Evolutionary conservation across 345 rosid genomes (phyloP), one percentile per base, ranked within the genome.

Genomic region (Bruguiera gymnorhiza): DNA sequence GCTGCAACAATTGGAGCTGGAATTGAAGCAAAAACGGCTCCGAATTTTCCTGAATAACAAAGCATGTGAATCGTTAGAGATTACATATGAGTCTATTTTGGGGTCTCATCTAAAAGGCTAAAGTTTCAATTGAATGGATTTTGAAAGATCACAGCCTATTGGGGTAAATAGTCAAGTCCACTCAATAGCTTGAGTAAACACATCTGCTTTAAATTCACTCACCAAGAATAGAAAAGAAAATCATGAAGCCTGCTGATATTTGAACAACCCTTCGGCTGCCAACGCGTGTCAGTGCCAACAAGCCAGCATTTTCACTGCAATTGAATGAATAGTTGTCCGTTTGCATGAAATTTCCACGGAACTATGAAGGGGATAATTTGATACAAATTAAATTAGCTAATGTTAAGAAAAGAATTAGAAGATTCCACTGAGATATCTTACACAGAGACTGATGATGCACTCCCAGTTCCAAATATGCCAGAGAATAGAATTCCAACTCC

Each of bases 191-290:
- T 43, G 16, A 43, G 50, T 11, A 57, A 55, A 26, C 9, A 30
- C 24, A 19, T 61, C n/a, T 26, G 62, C n/a, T 18, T 51, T n/a
- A 24, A 8, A 24, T 67, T 36, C 6, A 69, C 87, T 77, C 70
- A 87, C 96, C 96, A 1, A 89, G 91, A 53, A 91, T 81, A 36
- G 98, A 94, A 83, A 94, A 94, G 86, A 94, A 94, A 48, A 94
- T 91, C 98, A 94, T 94, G 79, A 94, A 89, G 34, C 85, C 93
- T 0, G 96, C 97, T 48, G 98, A 87, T 69, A 94, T 94, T 72
- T 94, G 98, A 65, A 93, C 90, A 20, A 93, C 98, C 57, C 98
- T 87, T 80, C 98, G 73, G 71, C 96, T 93, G 64, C 98, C 98
- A 46, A 94, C 90, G 1, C 86, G 88, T 11, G 98, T 94, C 59